Evolutionary conservation across 495 filamentous ascomycete genomes (phyloP).

Genomic region (Penicillium fimorum): DNA sequence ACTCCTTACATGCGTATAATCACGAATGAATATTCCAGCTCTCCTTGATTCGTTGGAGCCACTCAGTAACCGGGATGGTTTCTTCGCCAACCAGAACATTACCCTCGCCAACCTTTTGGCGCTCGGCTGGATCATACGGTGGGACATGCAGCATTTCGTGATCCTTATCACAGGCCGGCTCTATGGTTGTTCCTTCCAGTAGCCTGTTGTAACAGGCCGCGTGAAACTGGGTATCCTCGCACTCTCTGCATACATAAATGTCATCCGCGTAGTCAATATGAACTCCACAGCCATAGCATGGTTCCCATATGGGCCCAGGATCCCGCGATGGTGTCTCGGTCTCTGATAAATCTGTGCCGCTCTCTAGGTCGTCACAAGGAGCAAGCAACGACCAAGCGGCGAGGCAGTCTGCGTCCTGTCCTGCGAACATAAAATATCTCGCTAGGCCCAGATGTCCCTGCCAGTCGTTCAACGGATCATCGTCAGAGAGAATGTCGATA

Average conservation of each 20-base stretch:
- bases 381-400: constrained; percentile 23
- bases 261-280: constrained; percentile 26
- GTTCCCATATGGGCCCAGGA: constrained; percentile 8
- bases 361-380: neutral
- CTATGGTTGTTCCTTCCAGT: constrained; percentile 23
- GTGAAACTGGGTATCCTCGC: constrained; percentile 32
- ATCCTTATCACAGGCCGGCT: constrained; percentile 32
- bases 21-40: constrained; percentile 7
- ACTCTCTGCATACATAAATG: constrained; percentile 39
- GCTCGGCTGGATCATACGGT: constrained; percentile 28
- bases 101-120: constrained; percentile 19
- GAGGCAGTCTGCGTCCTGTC: constrained; percentile 15
- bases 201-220: constrained; percentile 30
- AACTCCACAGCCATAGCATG: constrained; percentile 29
- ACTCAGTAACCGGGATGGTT: constrained; percentile 36
- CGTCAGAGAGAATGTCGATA: constrained; percentile 44
- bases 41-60: constrained; percentile 19
- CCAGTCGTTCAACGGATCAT: constrained; percentile 44
- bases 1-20: neutral
- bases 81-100: constrained; percentile 32
- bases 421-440: constrained; percentile 17
- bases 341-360: neutral
- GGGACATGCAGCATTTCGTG: constrained; percentile 41
- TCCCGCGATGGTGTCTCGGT: neutral
- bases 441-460: constrained; percentile 34